Base-by-base conservation (phyloP, 2,329 filamentous ascomycete species). In the Aspergillus sp. region DNA sequence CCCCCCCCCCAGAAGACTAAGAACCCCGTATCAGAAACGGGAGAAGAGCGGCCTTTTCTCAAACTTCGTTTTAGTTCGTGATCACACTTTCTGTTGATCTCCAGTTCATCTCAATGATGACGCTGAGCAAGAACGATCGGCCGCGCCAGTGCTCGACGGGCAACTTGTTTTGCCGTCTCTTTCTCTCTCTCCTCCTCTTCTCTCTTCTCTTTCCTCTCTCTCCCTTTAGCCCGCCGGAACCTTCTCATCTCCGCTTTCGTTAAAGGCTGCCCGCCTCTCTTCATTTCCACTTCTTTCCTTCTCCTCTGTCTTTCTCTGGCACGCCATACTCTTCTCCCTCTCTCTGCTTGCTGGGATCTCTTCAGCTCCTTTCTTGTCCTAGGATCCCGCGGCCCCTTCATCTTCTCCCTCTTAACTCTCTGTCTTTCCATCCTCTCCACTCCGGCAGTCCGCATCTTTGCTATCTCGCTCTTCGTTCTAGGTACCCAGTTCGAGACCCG, bases 1-100 rank as follows among this genome's bases (percentile, higher is more conserved):
- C 4, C 27, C 9, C 9, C 9, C 9, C 27, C 27, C 9, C 9
- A 11, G 27, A 31, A 70, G 64, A 37, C 35, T 37, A 37, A 37
- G 35, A n/a, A 4, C 14, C 35, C 35, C 35, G 35, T 37, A 14
- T 15, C 14, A 37, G 35, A 7, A 37, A 37, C 14, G 35, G 35
- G 15, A 7, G 14, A 37, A 15, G 35, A 15, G 3, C 9, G 35
- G 8, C 15, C 35, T n/a, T 37, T n/a, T 7, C 14, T n/a, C 35
- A n/a, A 12, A 37, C 35, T 14, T 37, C 14, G 35, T 37, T 37
- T 37, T n/a, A 6, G 35, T n/a, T 37, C 35, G 12, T 14, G 35
- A n/a, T 7, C 35, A 37, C 35, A 15, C 12, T 37, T n/a, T 37
- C 15, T n/a, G 35, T 37, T 37, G 35, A n/a, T n/a, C 35, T 6